These are phyloP conservation scores for Bryum argenteum DNA, from an alignment of 225 moss, liverwort and hornwort species.

Conservation along the genomic window DNA sequence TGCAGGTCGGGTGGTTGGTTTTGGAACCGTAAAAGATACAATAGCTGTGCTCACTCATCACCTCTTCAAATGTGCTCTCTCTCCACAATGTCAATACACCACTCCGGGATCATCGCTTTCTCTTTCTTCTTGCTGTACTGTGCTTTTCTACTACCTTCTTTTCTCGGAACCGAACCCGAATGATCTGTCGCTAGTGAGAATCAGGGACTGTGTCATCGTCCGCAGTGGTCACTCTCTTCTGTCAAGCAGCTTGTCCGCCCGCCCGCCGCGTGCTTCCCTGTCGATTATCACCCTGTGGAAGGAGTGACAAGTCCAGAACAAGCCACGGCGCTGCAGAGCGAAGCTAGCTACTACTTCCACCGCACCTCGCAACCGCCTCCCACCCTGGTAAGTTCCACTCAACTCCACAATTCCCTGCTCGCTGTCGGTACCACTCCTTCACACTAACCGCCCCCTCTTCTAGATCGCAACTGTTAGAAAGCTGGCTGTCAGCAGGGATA, in stretches of 20 bases:
- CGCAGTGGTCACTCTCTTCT: conserved; percentile 50
- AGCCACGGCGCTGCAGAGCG: neutral
- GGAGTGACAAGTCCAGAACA: conserved; percentile 1
- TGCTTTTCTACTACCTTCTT: too few relatives aligned
- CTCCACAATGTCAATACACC: conserved; percentile 30
- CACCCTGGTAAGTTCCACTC: conserved; percentile 6
- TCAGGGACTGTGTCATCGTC: neutral
- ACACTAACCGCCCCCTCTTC: too few relatives aligned
- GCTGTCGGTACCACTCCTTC: too few relatives aligned
- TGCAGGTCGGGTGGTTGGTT: neutral
- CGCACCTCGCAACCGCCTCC: neutral
- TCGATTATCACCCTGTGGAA: neutral
- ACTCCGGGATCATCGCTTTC: too few relatives aligned
- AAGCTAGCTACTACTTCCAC: neutral
- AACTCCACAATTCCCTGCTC: neutral
- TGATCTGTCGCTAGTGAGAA: neutral
- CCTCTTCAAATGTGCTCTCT: conserved; percentile 55
- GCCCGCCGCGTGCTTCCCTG: neutral
- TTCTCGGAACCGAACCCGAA: too few relatives aligned
- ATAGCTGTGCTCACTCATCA: conserved; percentile 46
- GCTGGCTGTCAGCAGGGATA: too few relatives aligned
- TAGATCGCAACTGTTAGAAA: too few relatives aligned
- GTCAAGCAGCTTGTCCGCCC: conserved; percentile 26
- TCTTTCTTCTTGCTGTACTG: neutral
- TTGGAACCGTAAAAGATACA: neutral